Evolutionary conservation across 2,329 filamentous ascomycete genomes (phyloP).

Genomic region (Diaporthe nobilis): DNA sequence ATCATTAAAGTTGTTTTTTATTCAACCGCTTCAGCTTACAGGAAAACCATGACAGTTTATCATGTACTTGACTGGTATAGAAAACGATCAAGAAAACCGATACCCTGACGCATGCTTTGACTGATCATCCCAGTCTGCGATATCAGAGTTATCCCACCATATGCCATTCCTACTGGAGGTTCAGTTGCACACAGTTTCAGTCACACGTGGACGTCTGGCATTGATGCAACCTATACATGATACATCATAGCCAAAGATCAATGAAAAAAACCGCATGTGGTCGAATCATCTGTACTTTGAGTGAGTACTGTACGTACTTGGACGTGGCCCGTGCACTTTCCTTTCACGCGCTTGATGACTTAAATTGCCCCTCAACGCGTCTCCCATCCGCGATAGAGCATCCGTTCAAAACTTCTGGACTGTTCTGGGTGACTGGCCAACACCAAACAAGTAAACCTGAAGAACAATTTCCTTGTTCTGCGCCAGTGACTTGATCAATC

Average conservation of each 20-base stretch:
- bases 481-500: neutral
- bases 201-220: neutral
- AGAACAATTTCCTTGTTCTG: neutral
- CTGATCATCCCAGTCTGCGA: no score
- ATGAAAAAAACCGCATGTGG: neutral
- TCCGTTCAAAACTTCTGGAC: neutral
- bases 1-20: neutral
- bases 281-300: neutral
- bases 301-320: neutral
- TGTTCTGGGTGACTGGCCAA: neutral
- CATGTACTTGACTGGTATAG: no score
- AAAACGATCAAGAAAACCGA: no score
- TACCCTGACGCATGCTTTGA: no score
- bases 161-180: neutral
- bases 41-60: no score
- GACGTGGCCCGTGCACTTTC: slow-evolving; percentile 23
- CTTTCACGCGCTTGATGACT: slow-evolving; percentile 16
- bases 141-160: neutral
- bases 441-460: neutral
- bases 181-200: neutral
- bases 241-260: neutral
- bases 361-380: slow-evolving; percentile 31
- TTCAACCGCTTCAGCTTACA: no score
- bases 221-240: neutral
- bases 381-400: neutral